A percentile compares a stretch with the other conserved stretches of the same genome.
Conservation (phyloP, 371 early-diverging fungal species). For the Mucor piriformis region DNA sequence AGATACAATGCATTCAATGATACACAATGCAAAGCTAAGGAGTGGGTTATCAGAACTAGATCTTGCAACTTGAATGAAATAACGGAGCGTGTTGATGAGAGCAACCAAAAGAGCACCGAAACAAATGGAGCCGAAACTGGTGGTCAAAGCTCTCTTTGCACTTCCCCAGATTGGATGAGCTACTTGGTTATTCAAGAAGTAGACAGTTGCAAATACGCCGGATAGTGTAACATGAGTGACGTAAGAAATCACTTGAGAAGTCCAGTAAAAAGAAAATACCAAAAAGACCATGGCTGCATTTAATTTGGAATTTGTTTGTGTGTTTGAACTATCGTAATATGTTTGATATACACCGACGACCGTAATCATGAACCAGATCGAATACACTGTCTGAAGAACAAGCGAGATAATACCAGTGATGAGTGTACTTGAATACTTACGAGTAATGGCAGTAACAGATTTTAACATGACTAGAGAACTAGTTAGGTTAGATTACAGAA, state of each 20-base stretch:
- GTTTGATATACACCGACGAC: constrained; percentile 53
- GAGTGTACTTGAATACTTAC: constrained; percentile 60
- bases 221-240: constrained; percentile 77
- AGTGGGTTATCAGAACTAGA: constrained; percentile 34
- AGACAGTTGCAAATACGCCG: constrained; percentile 80
- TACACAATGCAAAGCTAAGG: constrained; percentile 35
- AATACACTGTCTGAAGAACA: constrained; percentile 54
- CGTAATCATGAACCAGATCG: constrained; percentile 51
- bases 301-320: constrained; percentile 17
- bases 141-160: constrained; percentile 84
- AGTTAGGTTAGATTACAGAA: background rate
- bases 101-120: constrained; percentile 92
- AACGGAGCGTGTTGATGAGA: constrained; percentile 64
- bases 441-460: constrained; percentile 57
- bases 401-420: constrained; percentile 45
- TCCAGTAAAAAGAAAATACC: constrained; percentile 80
- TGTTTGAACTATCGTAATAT: constrained; percentile 17
- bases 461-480: constrained; percentile 49
- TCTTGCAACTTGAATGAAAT: constrained; percentile 33
- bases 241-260: constrained; percentile 76
- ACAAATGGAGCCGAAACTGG: constrained; percentile 92
- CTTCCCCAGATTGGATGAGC: constrained; percentile 70
- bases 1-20: constrained; percentile 40
- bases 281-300: constrained; percentile 63
- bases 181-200: constrained; percentile 75